Conservation (phyloP, 345 rosid genomes). For the Pistacia atlantica region DNA sequence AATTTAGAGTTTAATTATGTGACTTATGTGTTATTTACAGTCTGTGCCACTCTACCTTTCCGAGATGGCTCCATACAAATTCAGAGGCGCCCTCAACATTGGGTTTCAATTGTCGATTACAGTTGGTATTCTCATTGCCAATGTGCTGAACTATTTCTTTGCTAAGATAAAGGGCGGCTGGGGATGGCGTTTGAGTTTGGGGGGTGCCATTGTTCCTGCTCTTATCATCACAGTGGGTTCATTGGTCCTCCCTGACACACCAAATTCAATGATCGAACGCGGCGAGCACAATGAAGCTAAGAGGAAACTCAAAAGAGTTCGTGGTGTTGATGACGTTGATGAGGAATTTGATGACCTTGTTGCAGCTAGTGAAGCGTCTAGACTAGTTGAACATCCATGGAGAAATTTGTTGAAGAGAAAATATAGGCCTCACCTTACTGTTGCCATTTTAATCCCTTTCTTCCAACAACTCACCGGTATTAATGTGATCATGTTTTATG, state of each 20-base stretch:
- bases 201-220: conserved; percentile 98
- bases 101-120: conserved; percentile 95
- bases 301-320: conserved; percentile 56
- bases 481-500: conserved; percentile 87
- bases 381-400: conserved; percentile 78
- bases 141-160: conserved; percentile 82
- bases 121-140: conserved; percentile 80
- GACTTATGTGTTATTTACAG: conserved; percentile 43
- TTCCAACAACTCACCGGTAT: conserved; percentile 92
- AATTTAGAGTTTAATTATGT: not conserved
- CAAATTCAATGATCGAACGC: conserved; percentile 94
- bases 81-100: conserved; percentile 87
- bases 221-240: conserved; percentile 81
- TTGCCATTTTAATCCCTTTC: conserved; percentile 77
- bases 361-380: conserved; percentile 75
- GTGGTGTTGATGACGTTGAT: conserved; percentile 70
- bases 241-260: conserved; percentile 84
- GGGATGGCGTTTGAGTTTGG: conserved; percentile 97
- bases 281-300: conserved; percentile 68
- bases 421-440: conserved; percentile 78
- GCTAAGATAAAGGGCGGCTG: conserved; percentile 75
- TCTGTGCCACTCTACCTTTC: conserved; percentile 95
- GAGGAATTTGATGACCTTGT: conserved; percentile 80
- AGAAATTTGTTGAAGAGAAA: conserved; percentile 71
- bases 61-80: conserved; percentile 97